These are phyloP conservation scores for Tranzscheliella williamsii DNA, from an alignment of 1,284 basidiomycete genomes.

Conservation along the genomic window DNA sequence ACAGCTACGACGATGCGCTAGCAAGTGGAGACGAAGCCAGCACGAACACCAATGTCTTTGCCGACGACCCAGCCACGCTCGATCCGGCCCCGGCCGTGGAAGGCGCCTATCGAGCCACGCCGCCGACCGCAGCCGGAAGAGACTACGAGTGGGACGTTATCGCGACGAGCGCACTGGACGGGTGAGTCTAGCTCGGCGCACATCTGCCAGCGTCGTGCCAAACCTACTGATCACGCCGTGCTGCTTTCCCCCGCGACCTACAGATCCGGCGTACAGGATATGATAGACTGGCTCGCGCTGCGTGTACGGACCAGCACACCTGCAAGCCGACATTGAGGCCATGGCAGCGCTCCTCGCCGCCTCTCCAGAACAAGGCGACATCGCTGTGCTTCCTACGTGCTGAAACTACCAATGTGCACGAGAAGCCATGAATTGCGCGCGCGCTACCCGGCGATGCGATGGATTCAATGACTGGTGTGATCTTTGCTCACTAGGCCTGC, in stretches of 20 bases:
- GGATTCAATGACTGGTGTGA: too few species aligned
- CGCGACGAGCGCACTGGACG: conserved; percentile 22
- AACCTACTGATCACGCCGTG: too few species aligned
- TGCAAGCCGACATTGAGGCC: background rate
- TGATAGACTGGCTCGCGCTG: conserved; percentile 26
- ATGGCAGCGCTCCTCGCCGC: too few species aligned
- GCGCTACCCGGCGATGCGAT: too few species aligned
- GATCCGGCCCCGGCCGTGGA: conserved; percentile 8
- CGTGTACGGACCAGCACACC: conserved; percentile 8
- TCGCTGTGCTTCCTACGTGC: too few species aligned
- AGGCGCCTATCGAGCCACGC: background rate
- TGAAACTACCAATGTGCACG: too few species aligned
- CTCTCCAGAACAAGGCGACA: too few species aligned
- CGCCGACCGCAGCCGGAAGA: background rate
- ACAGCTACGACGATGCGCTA: conserved; percentile 2
- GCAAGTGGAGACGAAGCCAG: background rate
- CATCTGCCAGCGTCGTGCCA: too few species aligned
- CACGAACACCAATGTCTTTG: conserved; percentile 14
- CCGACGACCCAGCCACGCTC: conserved; percentile 8
- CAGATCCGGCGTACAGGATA: conserved; percentile 26
- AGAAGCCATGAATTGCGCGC: too few species aligned
- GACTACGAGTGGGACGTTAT: conserved; percentile 37
- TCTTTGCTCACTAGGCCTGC: too few species aligned
- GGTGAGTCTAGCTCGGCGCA: conserved; percentile 7
- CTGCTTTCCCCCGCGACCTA: background rate